These are phyloP conservation scores for Ophiostoma sp. DNA, from an alignment of 2,329 filamentous ascomycete species.

Conservation along the genomic window DNA sequence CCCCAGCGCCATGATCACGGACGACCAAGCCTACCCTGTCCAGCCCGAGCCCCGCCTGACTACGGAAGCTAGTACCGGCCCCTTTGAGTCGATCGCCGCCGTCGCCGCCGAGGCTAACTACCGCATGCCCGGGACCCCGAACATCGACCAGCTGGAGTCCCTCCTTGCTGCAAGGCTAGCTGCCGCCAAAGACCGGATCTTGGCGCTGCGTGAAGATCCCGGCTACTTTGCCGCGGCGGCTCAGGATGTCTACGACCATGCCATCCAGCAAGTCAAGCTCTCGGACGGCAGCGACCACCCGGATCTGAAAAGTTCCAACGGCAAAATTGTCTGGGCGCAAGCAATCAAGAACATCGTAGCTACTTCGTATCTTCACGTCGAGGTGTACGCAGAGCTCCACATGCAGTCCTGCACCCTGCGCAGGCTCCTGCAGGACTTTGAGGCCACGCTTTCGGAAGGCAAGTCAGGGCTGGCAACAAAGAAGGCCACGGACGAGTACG, in stretches of 20 bases:
- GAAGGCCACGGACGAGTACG: neutral
- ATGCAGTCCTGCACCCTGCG: neutral
- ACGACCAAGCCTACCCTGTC: constrained; percentile 30
- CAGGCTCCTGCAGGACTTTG: neutral
- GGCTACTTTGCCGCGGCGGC: constrained; percentile 47
- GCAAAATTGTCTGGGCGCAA: constrained; percentile 27
- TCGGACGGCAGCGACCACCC: neutral
- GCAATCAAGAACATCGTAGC: neutral
- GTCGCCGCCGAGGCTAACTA: constrained; percentile 28
- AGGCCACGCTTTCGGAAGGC: neutral
- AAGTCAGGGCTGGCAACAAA: neutral
- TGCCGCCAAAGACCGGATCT: constrained; percentile 49
- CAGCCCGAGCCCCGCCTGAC: constrained; percentile 37
- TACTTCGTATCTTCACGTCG: neutral
- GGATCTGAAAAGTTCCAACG: constrained; percentile 38
- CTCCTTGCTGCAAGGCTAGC: constrained; percentile 34
- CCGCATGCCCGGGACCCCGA: neutral
- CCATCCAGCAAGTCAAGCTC: neutral
- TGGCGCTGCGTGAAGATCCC: constrained; percentile 53
- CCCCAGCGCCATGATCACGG: constrained; percentile 28
- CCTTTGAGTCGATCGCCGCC: constrained; percentile 36
- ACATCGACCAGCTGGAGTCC: neutral
- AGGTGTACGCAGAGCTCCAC: neutral
- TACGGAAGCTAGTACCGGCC: constrained; percentile 30
- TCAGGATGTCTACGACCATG: constrained; percentile 36